Percentiles rank a stretch among this genome's conserved stretches.
Conservation (phyloP, 345 rosid species). For the Citrus mangshanensis region DNA sequence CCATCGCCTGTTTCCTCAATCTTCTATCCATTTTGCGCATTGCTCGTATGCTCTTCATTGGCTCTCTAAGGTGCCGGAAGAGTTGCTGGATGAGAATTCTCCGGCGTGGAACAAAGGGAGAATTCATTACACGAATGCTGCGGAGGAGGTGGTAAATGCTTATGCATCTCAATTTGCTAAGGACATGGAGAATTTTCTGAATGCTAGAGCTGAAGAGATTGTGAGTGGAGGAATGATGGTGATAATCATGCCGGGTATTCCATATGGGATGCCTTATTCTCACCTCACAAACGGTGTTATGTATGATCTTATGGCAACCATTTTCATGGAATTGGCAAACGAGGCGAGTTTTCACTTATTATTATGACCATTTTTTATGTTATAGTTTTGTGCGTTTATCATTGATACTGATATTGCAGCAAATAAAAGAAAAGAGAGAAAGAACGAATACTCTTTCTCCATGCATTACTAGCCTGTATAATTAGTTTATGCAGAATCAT, state of each 20-base stretch:
- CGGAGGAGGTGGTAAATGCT: slow-evolving; percentile 32
- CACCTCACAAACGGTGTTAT: slow-evolving; percentile 39
- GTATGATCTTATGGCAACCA: slow-evolving; percentile 40
- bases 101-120: slow-evolving; percentile 48
- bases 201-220: slow-evolving; percentile 36
- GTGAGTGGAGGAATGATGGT: slow-evolving; percentile 40
- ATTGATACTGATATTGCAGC: too few species aligned
- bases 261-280: slow-evolving; percentile 29
- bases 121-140: slow-evolving; percentile 30
- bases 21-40: slow-evolving; percentile 31
- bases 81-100: slow-evolving; percentile 31
- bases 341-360: slow-evolving; percentile 14
- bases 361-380: not conserved
- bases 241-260: slow-evolving; percentile 33
- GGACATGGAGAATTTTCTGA: slow-evolving; percentile 38
- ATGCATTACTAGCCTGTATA: too few species aligned
- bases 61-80: slow-evolving; percentile 42
- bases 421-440: too few species aligned
- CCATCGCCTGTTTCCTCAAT: slow-evolving; percentile 30
- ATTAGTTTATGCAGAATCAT: too few species aligned
- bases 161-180: slow-evolving; percentile 34
- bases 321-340: slow-evolving; percentile 43
- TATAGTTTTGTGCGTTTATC: too few species aligned
- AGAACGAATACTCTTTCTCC: too few species aligned
- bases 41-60: slow-evolving; percentile 39